These are phyloP conservation scores for Beauveria bassiana DNA, from an alignment of 2,329 filamentous ascomycete genomes.

Conservation along the genomic window DNA sequence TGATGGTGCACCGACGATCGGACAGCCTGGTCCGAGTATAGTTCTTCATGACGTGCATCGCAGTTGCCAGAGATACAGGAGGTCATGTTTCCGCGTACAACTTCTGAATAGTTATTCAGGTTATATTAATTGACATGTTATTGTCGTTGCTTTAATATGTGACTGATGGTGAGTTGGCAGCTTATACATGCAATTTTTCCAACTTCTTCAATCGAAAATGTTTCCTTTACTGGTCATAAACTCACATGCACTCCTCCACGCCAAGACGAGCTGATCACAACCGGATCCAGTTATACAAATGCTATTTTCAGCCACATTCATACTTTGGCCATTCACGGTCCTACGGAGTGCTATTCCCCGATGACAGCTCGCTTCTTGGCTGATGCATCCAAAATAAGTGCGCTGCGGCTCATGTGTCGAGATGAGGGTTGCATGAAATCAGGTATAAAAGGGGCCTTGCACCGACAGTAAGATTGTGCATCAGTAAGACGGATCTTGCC, in stretches of 20 bases:
- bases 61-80: background rate
- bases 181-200: no score
- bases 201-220: no score
- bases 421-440: background rate
- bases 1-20: background rate
- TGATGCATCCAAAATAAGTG: background rate
- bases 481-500: no score
- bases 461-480: background rate
- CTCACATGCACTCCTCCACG: background rate
- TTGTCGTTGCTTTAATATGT: no score
- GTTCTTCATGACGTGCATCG: background rate
- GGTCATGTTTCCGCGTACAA: background rate
- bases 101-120: background rate
- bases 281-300: background rate
- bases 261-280: constrained; percentile 4
- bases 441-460: background rate
- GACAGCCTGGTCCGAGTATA: background rate
- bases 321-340: background rate
- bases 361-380: background rate
- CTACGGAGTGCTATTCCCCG: background rate
- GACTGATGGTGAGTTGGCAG: no score
- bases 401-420: background rate
- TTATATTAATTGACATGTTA: no score
- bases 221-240: no score
- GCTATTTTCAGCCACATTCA: background rate